Conservation (phyloP, 352 stramenopile species). For the Globisporangium middletonii region DNA sequence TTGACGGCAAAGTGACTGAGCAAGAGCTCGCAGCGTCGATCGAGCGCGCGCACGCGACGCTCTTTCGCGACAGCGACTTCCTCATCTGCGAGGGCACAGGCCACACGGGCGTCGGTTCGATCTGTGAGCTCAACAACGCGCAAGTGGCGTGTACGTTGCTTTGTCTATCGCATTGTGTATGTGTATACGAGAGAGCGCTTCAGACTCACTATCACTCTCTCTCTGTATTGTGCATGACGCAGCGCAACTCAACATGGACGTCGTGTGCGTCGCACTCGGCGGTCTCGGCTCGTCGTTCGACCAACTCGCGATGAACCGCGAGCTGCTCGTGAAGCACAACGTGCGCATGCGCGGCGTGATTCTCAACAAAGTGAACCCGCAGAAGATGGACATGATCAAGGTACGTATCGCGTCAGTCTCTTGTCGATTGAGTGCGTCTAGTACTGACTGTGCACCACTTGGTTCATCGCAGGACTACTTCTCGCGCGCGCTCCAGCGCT, state of each 20-base stretch:
- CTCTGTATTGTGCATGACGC: background rate
- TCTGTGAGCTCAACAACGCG: conserved; percentile 89
- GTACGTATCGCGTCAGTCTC: conserved; percentile 15
- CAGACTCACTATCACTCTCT: background rate
- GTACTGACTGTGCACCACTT: too few relatives aligned
- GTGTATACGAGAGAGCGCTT: background rate
- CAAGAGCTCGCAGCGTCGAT: conserved; percentile 80
- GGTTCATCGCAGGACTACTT: conserved; percentile 71
- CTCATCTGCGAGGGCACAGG: conserved; percentile 94
- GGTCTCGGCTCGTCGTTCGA: conserved; percentile 83
- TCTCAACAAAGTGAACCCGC: conserved; percentile 85
- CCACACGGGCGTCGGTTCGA: conserved; percentile 88
- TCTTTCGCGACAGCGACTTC: conserved; percentile 87
- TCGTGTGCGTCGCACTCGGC: conserved; percentile 72
- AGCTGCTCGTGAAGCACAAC: conserved; percentile 75
- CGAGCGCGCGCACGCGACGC: conserved; percentile 61
- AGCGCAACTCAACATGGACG: conserved; percentile 78
- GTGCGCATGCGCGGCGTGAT: conserved; percentile 76
- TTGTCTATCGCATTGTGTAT: background rate
- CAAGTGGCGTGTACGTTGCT: conserved; percentile 65
- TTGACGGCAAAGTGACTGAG: conserved; percentile 93
- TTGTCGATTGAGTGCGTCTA: background rate
- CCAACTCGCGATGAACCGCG: conserved; percentile 79
- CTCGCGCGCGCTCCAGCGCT: conserved; percentile 81
- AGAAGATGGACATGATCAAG: conserved; percentile 90